Evolutionary conservation across 2,329 filamentous ascomycete species (phyloP), one percentile per base, ranked within the genome.

Genomic region (Talaromyces sp.): DNA sequence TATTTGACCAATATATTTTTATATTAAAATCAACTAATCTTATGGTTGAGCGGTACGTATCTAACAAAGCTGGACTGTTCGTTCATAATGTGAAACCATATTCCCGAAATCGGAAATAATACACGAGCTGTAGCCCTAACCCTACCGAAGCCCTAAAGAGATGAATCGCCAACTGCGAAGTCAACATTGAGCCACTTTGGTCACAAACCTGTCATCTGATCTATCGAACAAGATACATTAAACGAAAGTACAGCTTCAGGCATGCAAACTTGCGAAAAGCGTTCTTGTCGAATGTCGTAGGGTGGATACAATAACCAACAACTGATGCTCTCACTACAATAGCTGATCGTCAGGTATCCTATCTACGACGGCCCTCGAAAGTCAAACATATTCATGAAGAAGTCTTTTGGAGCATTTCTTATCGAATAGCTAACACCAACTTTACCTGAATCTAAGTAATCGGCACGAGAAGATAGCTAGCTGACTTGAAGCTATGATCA

Each of bases 91-190:
- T 38, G 49, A n/a, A 53, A 27, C 49, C 49, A 53, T 17, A 17
- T 38, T 56, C n/a, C 31, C 31, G n/a, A 56, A 56, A 36, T 36
- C 10, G 53, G 31, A 38, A 25, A 36, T 56, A 36, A 56, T 36
- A 56, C n/a, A 36, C 53, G n/a, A 22, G 31, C n/a, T 22, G 53
- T 22, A 56, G 53, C 53, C 53, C 53, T 56, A 56, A 56, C 29
- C 29, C 29, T 36, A 36, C n/a, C 8, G 11, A n/a, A 54, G n/a
- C 51, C 51, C 29, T 54, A 34, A 54, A 19, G 27, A 19, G 13
- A 34, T 19, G 27, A 10, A 31, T 34, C 51, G 11, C 51, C 17
- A 54, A 8, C 29, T 54, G 27, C 8, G 2, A 54, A 19, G 27
- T 54, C 49, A 51, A 51, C 19, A 27, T 27, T 27, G 47, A 8